These are phyloP conservation scores for Parsonsia alboflavescens DNA, from an alignment of 257 asterid genomes.

Conservation along the genomic window DNA sequence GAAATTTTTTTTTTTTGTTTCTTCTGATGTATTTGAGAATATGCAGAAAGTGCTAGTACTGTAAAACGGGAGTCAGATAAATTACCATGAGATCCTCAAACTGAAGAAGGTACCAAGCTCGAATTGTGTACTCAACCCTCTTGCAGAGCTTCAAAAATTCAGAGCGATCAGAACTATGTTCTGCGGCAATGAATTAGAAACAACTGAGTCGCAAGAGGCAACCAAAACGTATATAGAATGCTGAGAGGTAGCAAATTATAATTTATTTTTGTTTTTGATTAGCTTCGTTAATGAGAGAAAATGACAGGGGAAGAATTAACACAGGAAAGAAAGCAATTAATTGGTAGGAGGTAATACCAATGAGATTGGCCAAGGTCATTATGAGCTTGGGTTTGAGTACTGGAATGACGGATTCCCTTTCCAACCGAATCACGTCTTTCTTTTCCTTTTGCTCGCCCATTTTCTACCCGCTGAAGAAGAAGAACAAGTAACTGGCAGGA, in stretches of 20 bases:
- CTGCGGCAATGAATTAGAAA: slow-evolving; percentile 29
- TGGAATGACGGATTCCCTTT: slow-evolving; percentile 88
- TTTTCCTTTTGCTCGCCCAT: slow-evolving; percentile 21
- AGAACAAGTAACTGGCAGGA: background rate
- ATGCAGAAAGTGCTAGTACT: slow-evolving; percentile 1
- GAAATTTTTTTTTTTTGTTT: background rate
- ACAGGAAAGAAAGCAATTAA: background rate
- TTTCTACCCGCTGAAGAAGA: background rate
- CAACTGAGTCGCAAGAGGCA: background rate
- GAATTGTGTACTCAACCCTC: slow-evolving; percentile 92
- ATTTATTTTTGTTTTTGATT: background rate
- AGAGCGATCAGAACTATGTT: slow-evolving; percentile 77
- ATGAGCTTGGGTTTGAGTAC: slow-evolving; percentile 90
- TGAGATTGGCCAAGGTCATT: slow-evolving; percentile 86
- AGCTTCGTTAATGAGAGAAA: background rate
- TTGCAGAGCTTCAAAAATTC: slow-evolving; percentile 95
- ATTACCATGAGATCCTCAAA: slow-evolving; percentile 98
- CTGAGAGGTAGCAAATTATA: too few relatives aligned
- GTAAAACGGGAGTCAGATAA: background rate
- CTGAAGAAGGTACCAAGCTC: slow-evolving; percentile 95
- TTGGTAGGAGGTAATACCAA: slow-evolving; percentile 37
- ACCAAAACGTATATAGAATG: background rate
- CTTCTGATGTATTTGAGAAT: background rate
- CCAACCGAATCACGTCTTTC: slow-evolving; percentile 85
- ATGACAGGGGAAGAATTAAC: background rate